A percentile compares a stretch with the other conserved stretches of the same genome.
These are phyloP conservation scores for Candida railenensis DNA, from an alignment of 805 yeast species.

Conservation along the genomic window DNA sequence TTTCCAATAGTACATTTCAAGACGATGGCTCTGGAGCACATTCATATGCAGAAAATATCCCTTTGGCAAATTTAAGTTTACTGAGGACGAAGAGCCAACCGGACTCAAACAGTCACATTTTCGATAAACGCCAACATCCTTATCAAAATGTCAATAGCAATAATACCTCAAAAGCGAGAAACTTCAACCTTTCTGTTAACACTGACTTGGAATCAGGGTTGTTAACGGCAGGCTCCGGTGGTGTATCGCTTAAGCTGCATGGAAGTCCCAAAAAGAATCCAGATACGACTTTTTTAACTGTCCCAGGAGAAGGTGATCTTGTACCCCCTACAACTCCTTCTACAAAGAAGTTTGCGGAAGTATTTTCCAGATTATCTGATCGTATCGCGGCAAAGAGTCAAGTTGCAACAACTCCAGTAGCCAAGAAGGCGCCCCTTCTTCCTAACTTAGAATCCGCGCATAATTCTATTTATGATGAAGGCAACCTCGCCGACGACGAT, in stretches of 20 bases:
- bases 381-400: conserved; percentile 35
- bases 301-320: not conserved
- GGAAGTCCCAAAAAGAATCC: not conserved
- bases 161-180: not conserved
- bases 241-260: not conserved
- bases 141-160: not conserved
- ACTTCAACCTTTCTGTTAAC: not conserved
- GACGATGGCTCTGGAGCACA: not conserved
- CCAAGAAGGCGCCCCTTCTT: not conserved
- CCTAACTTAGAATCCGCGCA: not conserved
- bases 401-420: not conserved
- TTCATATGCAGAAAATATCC: conserved; percentile 17
- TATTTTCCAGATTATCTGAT: conserved; percentile 28
- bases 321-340: conserved; percentile 12
- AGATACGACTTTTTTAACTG: not conserved
- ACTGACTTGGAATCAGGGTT: conserved; percentile 3
- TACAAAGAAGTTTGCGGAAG: conserved; percentile 23
- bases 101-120: not conserved
- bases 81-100: not conserved
- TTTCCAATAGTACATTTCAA: conserved; percentile 5
- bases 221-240: not conserved
- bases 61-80: conserved; percentile 11
- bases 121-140: not conserved
- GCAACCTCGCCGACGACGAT: not conserved
- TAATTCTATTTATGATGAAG: not conserved